Base-by-base conservation (phyloP, 345 rosid genomes). In the Anastatica hierochuntica region DNA sequence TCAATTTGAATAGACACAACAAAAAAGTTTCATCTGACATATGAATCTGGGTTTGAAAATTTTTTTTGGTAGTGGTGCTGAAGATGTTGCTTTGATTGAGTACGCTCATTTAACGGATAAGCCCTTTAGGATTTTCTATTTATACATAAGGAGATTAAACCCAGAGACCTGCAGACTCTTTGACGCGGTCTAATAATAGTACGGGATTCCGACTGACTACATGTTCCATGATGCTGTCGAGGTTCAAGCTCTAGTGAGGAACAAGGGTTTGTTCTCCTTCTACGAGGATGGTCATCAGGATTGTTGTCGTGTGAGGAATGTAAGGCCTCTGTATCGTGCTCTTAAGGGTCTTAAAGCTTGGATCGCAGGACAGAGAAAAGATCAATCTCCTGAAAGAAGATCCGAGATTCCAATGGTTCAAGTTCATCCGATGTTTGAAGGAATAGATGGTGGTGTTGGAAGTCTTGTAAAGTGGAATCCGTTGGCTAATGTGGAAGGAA, bases 401-500 rank as follows among this genome's bases (percentile, higher is more conserved):
- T 81, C 98, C 1, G 95, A 84, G 62, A 53, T 87, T 37, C 94
- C 98, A 1, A 77, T 90, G 3, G 96, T 90, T 33, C 95, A 90
- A 67, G 85, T 84, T 34, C 96, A 90, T 70, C 95, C 96, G 0
- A 90, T 75, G 49, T 90, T 90, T 30, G 97, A 90, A 63, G 97
- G 97, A 10, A 7, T 86, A 73, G 82, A 79, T 26, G 96, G 96
- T 15, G 98, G 98, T 19, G 53, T 36, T 24, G 96, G 94, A 19
- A 92, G 96, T 76, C 73, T 85, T 54, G 84, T 92, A 62, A 92
- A 92, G 80, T 92, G 98, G 98, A 92, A 92, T 50, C 98, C 98
- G 0, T 67, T 92, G 17, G 90, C 98, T 2, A 88, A 88, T 53
- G 88, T 77, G 6, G 75, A 74, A n/a, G 94, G 98, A 7, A 17